A percentile compares a stretch with the other conserved stretches of the same genome.
Conservation (phyloP, 2,329 filamentous ascomycete genomes). For the Geosmithia morbida region DNA sequence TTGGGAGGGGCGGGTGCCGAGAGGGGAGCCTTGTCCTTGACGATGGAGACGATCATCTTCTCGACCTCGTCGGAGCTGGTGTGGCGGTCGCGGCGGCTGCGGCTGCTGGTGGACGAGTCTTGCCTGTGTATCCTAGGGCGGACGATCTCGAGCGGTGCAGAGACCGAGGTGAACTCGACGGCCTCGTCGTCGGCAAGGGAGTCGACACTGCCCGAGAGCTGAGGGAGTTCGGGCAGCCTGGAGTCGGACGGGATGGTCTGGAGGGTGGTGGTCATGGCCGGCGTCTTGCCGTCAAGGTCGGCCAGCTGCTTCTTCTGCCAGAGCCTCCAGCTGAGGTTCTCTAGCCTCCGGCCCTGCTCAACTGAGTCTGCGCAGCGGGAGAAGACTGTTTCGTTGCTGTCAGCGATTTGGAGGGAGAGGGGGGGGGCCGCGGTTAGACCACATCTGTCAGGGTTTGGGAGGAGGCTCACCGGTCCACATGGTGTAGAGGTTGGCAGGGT, state of each 20-base stretch:
- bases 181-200: conserved; percentile 57
- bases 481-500: conserved; percentile 84
- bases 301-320: conserved; percentile 76
- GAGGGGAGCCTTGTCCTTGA: conserved; percentile 62
- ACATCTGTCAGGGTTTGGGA: neutral
- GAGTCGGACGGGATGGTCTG: conserved; percentile 30
- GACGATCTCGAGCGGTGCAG: conserved; percentile 40
- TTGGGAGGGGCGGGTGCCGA: conserved; percentile 21
- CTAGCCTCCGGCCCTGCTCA: conserved; percentile 79
- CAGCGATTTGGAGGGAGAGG: neutral
- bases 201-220: conserved; percentile 65
- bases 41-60: conserved; percentile 88
- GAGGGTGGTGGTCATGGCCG: conserved; percentile 28
- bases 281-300: conserved; percentile 53
- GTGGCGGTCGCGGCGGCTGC: conserved; percentile 70
- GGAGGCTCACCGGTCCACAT: conserved; percentile 81
- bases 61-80: conserved; percentile 87
- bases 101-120: conserved; percentile 56
- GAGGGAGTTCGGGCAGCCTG: conserved; percentile 43
- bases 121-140: conserved; percentile 56
- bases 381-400: conserved; percentile 47
- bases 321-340: conserved; percentile 90
- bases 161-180: conserved; percentile 40
- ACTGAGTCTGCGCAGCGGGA: conserved; percentile 88
- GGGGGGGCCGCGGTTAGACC: neutral